Evolutionary conservation across 2,329 filamentous ascomycete genomes (phyloP).

Genomic region (Ophiostoma himal-ulmi): DNA sequence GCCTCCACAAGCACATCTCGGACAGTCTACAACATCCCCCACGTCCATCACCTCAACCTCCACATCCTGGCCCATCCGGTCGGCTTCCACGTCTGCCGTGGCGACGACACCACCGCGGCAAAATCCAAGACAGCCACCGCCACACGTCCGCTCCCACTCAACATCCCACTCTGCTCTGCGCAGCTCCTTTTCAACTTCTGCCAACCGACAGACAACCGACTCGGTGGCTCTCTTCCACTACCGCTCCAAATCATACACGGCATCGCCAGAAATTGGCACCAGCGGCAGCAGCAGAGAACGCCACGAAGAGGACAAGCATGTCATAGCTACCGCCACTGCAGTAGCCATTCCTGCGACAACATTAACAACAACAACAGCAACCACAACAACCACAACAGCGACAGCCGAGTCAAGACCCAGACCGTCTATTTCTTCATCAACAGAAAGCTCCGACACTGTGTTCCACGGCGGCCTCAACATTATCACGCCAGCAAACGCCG

Average conservation of each 20-base stretch:
- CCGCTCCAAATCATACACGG: neutral
- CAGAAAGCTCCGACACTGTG: neutral
- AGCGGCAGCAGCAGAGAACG: neutral
- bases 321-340: neutral
- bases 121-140: neutral
- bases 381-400: neutral
- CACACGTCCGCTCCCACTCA: neutral
- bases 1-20: neutral
- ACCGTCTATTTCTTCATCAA: neutral
- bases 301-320: neutral
- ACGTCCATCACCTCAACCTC: neutral
- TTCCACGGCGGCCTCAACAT: constrained; percentile 11
- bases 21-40: neutral
- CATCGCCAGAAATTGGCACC: neutral
- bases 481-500: neutral
- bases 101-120: neutral
- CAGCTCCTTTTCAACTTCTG: constrained; percentile 34
- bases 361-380: neutral
- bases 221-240: neutral
- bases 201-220: constrained; percentile 4
- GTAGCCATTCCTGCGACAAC: neutral
- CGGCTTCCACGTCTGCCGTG: neutral
- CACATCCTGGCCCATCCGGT: neutral
- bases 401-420: neutral
- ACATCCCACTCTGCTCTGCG: neutral